phyloP scores from a whole-genome alignment of 1,284 basidiomycete genomes.

The Cryptococcus neoformans region DNA sequence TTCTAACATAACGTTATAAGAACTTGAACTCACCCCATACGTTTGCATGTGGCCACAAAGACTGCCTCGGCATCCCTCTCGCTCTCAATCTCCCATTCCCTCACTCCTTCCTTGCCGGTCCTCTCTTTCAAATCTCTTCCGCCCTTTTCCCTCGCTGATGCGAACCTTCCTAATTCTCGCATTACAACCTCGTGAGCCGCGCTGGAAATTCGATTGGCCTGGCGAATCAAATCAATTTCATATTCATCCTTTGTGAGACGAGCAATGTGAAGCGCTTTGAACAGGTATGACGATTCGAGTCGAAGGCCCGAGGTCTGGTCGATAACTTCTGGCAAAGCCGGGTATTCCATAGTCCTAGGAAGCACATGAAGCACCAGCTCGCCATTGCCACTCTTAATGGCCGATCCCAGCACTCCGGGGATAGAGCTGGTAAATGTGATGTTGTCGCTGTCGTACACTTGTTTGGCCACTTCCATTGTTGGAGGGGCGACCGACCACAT shows the following conservation, averaged over 20 bases:
- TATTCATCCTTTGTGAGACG: constrained; percentile 69
- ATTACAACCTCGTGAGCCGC: constrained; percentile 85
- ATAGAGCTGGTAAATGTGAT: constrained; percentile 58
- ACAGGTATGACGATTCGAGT: constrained; percentile 56
- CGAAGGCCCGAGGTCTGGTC: constrained; percentile 47
- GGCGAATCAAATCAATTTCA: constrained; percentile 70
- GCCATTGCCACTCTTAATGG: constrained; percentile 8
- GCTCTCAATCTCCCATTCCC: constrained; percentile 81
- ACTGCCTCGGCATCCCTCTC: constrained; percentile 88
- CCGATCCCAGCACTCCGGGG: constrained; percentile 9
- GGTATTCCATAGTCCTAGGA: constrained; percentile 57
- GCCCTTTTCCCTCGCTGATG: constrained; percentile 49
- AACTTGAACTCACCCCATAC: constrained; percentile 63
- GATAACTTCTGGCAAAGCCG: constrained; percentile 60
- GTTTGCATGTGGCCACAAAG: constrained; percentile 79
- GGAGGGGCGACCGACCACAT: constrained; percentile 87
- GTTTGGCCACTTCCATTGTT: constrained; percentile 58
- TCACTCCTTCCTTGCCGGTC: constrained; percentile 59
- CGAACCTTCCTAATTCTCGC: constrained; percentile 76
- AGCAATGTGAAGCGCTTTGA: constrained; percentile 69
- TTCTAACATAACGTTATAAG: background rate
- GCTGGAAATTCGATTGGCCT: constrained; percentile 79
- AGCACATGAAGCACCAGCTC: constrained; percentile 43
- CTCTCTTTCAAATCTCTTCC: constrained; percentile 44
- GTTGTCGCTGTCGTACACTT: constrained; percentile 59